phyloP scores from a whole-genome alignment of 768 basidiomycete genomes.

The Suillus americanus region DNA sequence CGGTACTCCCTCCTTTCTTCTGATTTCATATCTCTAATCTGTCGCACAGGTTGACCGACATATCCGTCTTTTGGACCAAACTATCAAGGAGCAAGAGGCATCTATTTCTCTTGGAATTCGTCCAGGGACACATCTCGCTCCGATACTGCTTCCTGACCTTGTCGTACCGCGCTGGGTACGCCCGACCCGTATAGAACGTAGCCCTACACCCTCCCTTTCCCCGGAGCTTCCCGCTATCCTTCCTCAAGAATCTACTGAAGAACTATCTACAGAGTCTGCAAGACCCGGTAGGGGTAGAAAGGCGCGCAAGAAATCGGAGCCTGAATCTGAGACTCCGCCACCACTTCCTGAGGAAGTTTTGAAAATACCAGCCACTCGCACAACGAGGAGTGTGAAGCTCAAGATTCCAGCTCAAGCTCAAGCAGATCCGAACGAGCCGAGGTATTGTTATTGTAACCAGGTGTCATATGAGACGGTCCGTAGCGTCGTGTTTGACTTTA shows the following conservation, averaged over 20 bases:
- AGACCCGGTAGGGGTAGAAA: constrained; percentile 26
- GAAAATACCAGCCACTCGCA: constrained; percentile 12
- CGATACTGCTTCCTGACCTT: constrained; percentile 62
- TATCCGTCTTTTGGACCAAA: constrained; percentile 74
- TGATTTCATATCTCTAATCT: constrained; percentile 5
- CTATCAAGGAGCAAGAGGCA: constrained; percentile 61
- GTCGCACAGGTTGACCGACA: constrained; percentile 70
- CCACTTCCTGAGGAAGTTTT: constrained; percentile 9
- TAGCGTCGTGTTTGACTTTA: constrained; percentile 5
- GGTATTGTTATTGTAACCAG: constrained; percentile 82
- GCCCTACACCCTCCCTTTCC: constrained; percentile 39
- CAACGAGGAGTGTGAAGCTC: constrained; percentile 31
- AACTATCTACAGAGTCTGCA: constrained; percentile 15
- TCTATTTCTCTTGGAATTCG: constrained; percentile 52
- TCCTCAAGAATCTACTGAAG: constrained; percentile 16
- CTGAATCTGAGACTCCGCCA: constrained; percentile 4
- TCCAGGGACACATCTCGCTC: constrained; percentile 52
- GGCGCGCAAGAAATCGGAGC: constrained; percentile 20
- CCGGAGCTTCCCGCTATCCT: constrained; percentile 24
- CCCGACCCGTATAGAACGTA: constrained; percentile 41
- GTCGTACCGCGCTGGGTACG: constrained; percentile 54
- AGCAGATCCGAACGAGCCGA: constrained; percentile 44
- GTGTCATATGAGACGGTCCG: constrained; percentile 79
- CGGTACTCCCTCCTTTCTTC: constrained; percentile 38
- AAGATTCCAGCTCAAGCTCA: constrained; percentile 38